Percentiles rank a stretch among this genome's conserved stretches.
These are phyloP conservation scores for Blastobotrys peoriensis DNA, from an alignment of 805 yeast genomes.

Conservation along the genomic window DNA sequence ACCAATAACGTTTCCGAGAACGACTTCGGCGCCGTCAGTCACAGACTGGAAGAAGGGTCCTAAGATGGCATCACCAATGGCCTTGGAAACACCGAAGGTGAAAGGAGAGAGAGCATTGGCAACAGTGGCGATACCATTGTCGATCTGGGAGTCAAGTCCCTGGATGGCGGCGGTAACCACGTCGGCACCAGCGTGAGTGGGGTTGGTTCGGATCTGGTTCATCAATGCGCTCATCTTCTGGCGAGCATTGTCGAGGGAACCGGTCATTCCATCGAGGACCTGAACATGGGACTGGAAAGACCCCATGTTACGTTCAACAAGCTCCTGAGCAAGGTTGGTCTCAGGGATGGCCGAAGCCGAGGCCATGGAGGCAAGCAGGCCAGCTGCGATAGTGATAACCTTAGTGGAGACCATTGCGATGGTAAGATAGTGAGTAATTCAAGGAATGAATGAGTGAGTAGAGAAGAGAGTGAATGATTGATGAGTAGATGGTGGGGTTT, in stretches of 20 bases:
- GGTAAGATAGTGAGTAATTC: too few relatives aligned
- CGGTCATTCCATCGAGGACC: conserved; percentile 1
- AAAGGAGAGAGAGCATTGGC: conserved; percentile 17
- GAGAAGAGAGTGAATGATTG: too few relatives aligned
- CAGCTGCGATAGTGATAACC: background rate
- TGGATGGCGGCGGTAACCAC: conserved; percentile 19
- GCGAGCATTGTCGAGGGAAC: background rate
- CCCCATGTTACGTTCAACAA: background rate
- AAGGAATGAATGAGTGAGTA: too few relatives aligned
- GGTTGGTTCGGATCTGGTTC: conserved; percentile 4
- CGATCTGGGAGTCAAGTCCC: conserved; percentile 28
- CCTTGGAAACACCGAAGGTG: conserved; percentile 22
- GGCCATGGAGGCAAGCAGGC: background rate
- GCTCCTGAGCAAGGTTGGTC: background rate
- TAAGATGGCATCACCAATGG: conserved; percentile 19
- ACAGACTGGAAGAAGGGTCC: conserved; percentile 29
- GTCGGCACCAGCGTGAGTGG: conserved; percentile 10
- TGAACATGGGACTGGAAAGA: background rate
- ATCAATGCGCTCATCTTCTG: conserved; percentile 2
- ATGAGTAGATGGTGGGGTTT: too few relatives aligned
- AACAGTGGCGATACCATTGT: conserved; percentile 23
- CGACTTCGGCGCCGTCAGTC: conserved; percentile 27
- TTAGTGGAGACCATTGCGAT: background rate
- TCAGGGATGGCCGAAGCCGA: background rate
- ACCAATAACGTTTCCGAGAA: conserved; percentile 19